These are phyloP conservation scores for Phytophthora syringae DNA, from an alignment of 352 stramenopile genomes.

Conservation along the genomic window DNA sequence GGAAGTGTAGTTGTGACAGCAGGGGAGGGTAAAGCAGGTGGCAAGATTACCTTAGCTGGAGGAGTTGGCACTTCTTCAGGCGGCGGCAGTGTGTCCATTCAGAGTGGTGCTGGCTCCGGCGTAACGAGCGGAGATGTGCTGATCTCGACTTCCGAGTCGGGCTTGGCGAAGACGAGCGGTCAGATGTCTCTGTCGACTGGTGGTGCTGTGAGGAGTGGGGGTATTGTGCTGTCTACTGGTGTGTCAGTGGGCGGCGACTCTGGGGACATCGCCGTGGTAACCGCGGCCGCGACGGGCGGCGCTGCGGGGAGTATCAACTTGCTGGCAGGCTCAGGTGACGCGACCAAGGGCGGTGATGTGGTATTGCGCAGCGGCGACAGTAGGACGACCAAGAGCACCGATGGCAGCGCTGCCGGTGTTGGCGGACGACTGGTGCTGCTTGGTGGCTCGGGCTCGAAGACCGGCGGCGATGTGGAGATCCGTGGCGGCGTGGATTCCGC, in stretches of 20 bases:
- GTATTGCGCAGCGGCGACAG: slow-evolving; percentile 12
- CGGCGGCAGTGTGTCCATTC: not conserved
- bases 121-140: not conserved
- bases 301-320: slow-evolving; percentile 3
- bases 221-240: too few relatives aligned
- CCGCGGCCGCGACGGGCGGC: not conserved
- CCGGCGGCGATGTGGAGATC: slow-evolving; percentile 5
- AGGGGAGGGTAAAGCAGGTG: not conserved
- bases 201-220: too few relatives aligned
- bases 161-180: not conserved
- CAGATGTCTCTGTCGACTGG: slow-evolving; percentile 10
- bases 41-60: not conserved
- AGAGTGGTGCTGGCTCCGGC: not conserved
- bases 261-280: not conserved
- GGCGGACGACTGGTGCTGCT: slow-evolving; percentile 15
- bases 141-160: not conserved
- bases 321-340: slow-evolving; percentile 10
- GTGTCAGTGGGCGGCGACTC: slow-evolving; percentile 4
- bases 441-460: slow-evolving; percentile 2
- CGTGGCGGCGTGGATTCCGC: not conserved
- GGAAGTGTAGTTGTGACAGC: not conserved
- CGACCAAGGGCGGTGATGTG: slow-evolving; percentile 4
- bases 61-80: too few relatives aligned
- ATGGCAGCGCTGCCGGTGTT: not conserved
- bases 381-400: not conserved